Base-by-base conservation (phyloP, 2,329 filamentous ascomycete genomes). In the Colletotrichum agaves region DNA sequence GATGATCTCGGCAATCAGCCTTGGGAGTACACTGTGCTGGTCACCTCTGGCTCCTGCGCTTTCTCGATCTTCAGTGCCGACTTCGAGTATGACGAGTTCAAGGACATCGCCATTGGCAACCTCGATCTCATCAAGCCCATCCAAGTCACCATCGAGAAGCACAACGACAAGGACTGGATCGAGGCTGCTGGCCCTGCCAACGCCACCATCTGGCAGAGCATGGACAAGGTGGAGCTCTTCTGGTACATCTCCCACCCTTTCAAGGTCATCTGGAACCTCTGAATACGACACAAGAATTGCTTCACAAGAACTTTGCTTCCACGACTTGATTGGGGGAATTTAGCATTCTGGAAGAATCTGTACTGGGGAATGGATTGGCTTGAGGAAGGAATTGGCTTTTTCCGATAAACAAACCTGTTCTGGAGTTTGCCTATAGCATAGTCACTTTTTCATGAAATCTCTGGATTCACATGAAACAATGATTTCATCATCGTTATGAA, bases 51-150 rank as follows among this genome's bases (percentile, higher is more conserved):
- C 23, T 27, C 46, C 19, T 49, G 46, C 4, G 46, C 46, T 49
- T 27, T 27, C 27, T 27, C 27, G 6, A 27, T 27, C 27, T 10
- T 49, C n/a, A 27, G 46, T 17, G 21, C 19, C 23, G 57, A 15
- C 27, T 19, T 27, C 3, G n/a, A 49, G 46, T 13, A 17, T 27
- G 4, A 31, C 35, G 5, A 33, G 19, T 19, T 47, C 41, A 43
- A 37, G 41, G 43, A 43, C 61, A 31, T 63, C 17, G 23, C 33
- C 23, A n/a, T 59, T 21, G 43, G 53, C 41, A 33, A 43, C 21
- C 17, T 43, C 12, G 37, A 62, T 31, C 35, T 23, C 19, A 19
- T 21, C 19, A 41, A 23, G 35, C 19, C 21, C 53, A 23, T 41
- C 13, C 17, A 43, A 15, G n/a, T 56, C 39, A n/a, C 17, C 35